phyloP scores from a whole-genome alignment of 2,329 filamentous ascomycete species.

The Daldinia eschscholtzii region DNA sequence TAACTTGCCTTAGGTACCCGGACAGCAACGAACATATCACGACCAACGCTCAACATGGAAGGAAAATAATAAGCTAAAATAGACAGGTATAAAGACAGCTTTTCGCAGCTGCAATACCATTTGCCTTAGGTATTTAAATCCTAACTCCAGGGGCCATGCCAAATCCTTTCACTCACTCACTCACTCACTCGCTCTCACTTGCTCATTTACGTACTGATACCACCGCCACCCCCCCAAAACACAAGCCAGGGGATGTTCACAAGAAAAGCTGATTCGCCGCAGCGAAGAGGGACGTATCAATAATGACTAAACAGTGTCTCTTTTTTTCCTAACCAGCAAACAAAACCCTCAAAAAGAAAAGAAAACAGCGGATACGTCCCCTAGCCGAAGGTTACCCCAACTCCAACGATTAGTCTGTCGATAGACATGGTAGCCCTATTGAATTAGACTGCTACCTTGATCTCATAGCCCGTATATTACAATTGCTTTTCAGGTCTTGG shows the following conservation, averaged over 20 bases:
- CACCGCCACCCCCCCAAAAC: neutral
- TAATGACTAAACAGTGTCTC: neutral
- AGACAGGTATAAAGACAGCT: neutral
- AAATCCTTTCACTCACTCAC: slow-evolving; percentile 1
- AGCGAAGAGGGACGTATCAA: neutral
- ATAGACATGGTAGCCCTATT: slow-evolving; percentile 14
- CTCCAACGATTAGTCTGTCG: slow-evolving; percentile 23
- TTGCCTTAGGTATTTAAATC: slow-evolving; percentile 27
- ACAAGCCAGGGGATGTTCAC: neutral
- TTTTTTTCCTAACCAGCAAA: slow-evolving; percentile 30
- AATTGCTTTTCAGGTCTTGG: slow-evolving; percentile 24
- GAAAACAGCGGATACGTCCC: slow-evolving; percentile 25
- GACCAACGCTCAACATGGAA: neutral
- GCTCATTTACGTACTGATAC: neutral
- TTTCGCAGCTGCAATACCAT: slow-evolving; percentile 13
- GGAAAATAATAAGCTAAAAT: neutral
- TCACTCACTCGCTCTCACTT: neutral
- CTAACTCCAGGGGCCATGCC: slow-evolving; percentile 39
- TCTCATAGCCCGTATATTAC: neutral
- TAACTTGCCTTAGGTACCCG: neutral
- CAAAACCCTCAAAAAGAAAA: slow-evolving; percentile 14
- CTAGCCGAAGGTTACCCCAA: slow-evolving; percentile 21
- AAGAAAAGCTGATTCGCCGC: neutral
- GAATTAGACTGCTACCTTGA: slow-evolving; percentile 7
- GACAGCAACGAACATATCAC: neutral